These are phyloP conservation scores for Solanum ahanhuiri DNA, from an alignment of 257 asterid species.

Conservation along the genomic window DNA sequence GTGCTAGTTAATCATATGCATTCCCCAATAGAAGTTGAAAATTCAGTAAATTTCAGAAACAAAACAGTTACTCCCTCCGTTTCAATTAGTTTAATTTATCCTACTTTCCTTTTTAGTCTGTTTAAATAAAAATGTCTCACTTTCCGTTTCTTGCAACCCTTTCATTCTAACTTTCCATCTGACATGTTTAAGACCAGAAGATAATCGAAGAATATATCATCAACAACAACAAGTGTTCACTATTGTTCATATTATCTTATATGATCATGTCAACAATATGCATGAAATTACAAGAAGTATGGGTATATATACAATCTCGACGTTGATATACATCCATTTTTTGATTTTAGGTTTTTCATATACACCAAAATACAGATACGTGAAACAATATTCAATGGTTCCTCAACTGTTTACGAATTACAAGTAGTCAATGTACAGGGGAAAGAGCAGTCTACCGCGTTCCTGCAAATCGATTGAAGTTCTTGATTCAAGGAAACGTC, in stretches of 20 bases:
- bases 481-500: background rate
- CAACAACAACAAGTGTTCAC: background rate
- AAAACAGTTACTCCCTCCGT: background rate
- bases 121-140: background rate
- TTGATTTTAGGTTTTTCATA: background rate
- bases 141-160: background rate
- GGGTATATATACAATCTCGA: background rate
- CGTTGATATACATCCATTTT: background rate
- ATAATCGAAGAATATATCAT: background rate
- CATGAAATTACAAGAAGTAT: background rate
- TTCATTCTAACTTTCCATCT: background rate
- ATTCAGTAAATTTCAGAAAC: background rate
- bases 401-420: background rate
- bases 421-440: background rate
- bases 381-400: background rate
- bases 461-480: background rate
- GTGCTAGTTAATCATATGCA: background rate
- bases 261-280: background rate
- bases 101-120: background rate
- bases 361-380: background rate
- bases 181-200: background rate
- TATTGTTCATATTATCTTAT: background rate
- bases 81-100: background rate
- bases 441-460: background rate
- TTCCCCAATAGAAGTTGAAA: background rate